Evolutionary conservation across 2,329 filamentous ascomycete species (phyloP), one percentile per base, ranked within the genome.

Genomic region (Coccinonectria pachysandricola): DNA sequence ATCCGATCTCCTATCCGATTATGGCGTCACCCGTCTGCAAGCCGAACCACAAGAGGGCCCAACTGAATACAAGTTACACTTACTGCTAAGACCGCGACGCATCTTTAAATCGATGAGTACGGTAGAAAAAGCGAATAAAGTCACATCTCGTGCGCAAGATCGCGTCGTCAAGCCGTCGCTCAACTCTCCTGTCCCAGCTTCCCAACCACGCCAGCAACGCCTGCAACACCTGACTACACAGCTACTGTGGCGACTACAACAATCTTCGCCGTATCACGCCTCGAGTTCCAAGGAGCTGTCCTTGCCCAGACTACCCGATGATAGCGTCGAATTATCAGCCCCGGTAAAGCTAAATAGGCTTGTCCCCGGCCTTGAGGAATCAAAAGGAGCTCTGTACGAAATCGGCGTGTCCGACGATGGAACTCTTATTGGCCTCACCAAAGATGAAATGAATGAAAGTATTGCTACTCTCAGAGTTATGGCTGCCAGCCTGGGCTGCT

Each of bases 341-440:
- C 57, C 65, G 6, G 50, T 67, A 26, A 60, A 63, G 32, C 59
- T 70, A 2, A 62, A 58, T 6, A 73, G 75, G 35, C 60, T 79
- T 20, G 61, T 86, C 6, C 75, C 87, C 3, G 86, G 91, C 0
- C 61, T 98, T 7, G 88, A 96, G 50, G 87, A 94, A 50, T 95
- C 86, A 10, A 79, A 84, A 40, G 91, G 91, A 5, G 91, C 91
- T 1, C 57, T 96, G 25, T 98, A 98, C 44, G 88, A 98, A 53
- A 93, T 98, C 52, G 91, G 91, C 0, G 86, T 98, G 7, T 81
- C 87, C 15, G 91, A 98, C 52, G 86, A 96, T 57, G 91, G 91
- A 6, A 85, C 80, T 0, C 75, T 98, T 31, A 74, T 94, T 21
- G 91, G 91, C 0, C 63, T 98, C 23, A 82, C 84, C 3, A 75